Conservation (phyloP, 768 basidiomycete genomes). For the Cyathus striatus region DNA sequence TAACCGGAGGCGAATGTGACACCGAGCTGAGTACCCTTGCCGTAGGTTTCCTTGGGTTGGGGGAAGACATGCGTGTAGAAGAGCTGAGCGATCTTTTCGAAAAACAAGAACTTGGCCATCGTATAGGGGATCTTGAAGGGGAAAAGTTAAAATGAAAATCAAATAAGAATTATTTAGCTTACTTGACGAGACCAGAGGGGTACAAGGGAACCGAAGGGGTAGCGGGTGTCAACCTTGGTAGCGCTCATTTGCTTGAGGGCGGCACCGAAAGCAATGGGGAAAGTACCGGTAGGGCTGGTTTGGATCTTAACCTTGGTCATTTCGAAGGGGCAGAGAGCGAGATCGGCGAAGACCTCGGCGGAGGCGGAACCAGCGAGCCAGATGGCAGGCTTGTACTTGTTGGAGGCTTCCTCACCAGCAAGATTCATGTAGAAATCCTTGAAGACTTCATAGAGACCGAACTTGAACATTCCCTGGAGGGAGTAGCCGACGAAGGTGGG, state of each 20-base stretch:
- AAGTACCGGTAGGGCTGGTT: slow-evolving; percentile 68
- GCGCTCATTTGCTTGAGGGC: slow-evolving; percentile 68
- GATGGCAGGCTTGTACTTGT: slow-evolving; percentile 83
- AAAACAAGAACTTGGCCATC: slow-evolving; percentile 99
- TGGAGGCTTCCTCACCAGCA: slow-evolving; percentile 75
- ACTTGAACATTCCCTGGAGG: slow-evolving; percentile 97
- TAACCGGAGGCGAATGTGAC: slow-evolving; percentile 90
- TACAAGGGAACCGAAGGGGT: slow-evolving; percentile 80
- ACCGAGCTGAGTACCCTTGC: slow-evolving; percentile 82
- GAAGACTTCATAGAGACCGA: slow-evolving; percentile 96
- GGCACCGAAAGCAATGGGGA: slow-evolving; percentile 71
- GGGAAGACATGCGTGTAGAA: slow-evolving; percentile 90
- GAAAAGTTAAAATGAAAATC: slow-evolving; percentile 1
- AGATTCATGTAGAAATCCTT: slow-evolving; percentile 90
- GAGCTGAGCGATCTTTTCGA: slow-evolving; percentile 79
- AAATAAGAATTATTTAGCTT: slow-evolving; percentile 8
- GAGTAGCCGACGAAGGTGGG: slow-evolving; percentile 94
- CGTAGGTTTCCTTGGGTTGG: slow-evolving; percentile 70
- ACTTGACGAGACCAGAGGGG: slow-evolving; percentile 90
- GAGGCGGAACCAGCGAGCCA: slow-evolving; percentile 94
- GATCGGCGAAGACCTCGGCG: slow-evolving; percentile 93
- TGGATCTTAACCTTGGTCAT: slow-evolving; percentile 93
- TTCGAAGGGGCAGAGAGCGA: slow-evolving; percentile 93
- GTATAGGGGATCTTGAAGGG: slow-evolving; percentile 88
- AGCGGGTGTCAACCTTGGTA: slow-evolving; percentile 68